Evolutionary conservation across 352 stramenopile genomes (phyloP), one percentile per base, ranked within the genome.

Genomic region (Globisporangium abappressorium): DNA sequence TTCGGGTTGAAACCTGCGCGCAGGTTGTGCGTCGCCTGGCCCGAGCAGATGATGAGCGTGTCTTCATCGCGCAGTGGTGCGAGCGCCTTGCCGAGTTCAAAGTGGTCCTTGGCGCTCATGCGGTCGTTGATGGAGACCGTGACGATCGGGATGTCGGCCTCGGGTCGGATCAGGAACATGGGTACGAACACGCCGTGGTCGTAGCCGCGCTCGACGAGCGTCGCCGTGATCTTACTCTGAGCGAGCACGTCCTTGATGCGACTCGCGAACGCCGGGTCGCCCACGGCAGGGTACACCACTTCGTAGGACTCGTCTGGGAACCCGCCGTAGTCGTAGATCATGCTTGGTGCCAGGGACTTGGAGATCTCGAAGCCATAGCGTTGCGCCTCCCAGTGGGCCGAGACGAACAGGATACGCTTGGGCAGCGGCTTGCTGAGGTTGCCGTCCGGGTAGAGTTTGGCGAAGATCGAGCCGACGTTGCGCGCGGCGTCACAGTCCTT

Each of bases 111-210:
- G 1, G 75, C 62, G 62, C 77, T 62, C 55, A 91, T 66, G 11
- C 55, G 61, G 28, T 72, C 57, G 30, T 83, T 79, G 34, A 97
- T 77, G 30, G 83, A 95, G 53, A 98, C 73, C 55, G 78, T 84
- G 3, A 97, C 86, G 15, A 98, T 82, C 0, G 94, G 94, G 33
- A 98, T 87, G 61, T 97, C 80, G 8, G 88, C 91, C 28, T 94
- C 73, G 1, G 92, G 90, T 54, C 89, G 92, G 71, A 97, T 93
- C 36, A 97, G 59, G 66, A 94, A 88, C 62, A 98, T 79, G 6
- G 93, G 92, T n/a, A 98, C 82, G 69, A 98, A 98, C 15, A 96
- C 80, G 15, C 94, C 93, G 81, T 98, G 94, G 75, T 98, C 94
- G 63, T 89, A 97, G 3, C 90, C 90, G 30, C 93, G 80, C 18